Evolutionary conservation across 2,329 filamentous ascomycete genomes (phyloP), one percentile per base, ranked within the genome.

Genomic region (Cercospora canescens): DNA sequence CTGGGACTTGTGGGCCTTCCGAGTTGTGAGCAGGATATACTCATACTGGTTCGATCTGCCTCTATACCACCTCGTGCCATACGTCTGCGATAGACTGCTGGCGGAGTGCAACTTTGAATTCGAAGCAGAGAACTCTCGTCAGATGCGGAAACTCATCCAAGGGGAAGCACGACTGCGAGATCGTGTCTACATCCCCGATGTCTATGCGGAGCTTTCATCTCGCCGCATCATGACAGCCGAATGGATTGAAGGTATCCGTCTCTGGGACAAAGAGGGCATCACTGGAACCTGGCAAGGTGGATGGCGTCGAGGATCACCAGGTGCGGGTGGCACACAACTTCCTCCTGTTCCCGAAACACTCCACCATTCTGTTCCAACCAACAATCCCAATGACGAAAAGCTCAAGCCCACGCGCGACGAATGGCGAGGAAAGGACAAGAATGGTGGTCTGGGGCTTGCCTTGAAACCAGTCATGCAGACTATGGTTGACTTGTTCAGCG

Each of bases 1-100:
- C 4, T 97, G 93, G 93, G 95, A 99, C 83, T 79, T 99, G 60
- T 97, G 93, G 93, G 90, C 94, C 2, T 97, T 97, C 83, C 93
- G 93, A 86, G 90, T 93, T 11, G 91, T 97, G 11, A 89, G 92
- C 54, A 88, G 85, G 78, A 87, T 93, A 30, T 97, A 97, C 76
- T 92, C 92, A 1, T 90, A 86, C 79, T 92, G 89, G 85, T 98
- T 98, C 75, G 92, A 97, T 73, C 86, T 99, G n/a, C 95, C 95
- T 1, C 86, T 98, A 28, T 96, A 97, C 77, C 91, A 88, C 60
- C 82, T 98, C 14, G 92, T 98, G 1, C 95, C 94, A 0, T 98
- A 95, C 77, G 94, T 98, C 73, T 91, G 90, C 50, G 94, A 98
- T 78, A 88, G 95, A n/a, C 82, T 99, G 16, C 88, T 91, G 81